Evolutionary conservation across 2,329 filamentous ascomycete genomes (phyloP), one percentile per base, ranked within the genome.

Genomic region (Macrophomina pseudophaseolina): DNA sequence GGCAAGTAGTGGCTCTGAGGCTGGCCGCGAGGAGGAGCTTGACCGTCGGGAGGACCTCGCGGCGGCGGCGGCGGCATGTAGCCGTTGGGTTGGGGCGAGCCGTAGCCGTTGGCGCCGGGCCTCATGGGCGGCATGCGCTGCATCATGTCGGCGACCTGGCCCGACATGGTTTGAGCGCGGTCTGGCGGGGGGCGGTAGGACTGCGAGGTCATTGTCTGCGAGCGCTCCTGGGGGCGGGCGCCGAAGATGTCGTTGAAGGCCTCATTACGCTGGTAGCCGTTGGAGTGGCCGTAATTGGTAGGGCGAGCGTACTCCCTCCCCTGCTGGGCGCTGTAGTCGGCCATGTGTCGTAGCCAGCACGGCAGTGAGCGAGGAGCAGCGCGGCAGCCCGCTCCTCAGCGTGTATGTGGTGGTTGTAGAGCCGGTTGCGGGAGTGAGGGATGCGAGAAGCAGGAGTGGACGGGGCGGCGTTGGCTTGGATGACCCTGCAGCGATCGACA

Each of bases 201-300:
- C 70, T 93, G 90, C 66, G 91, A 93, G 70, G 90, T 95, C 93
- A 98, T 97, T 32, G 94, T 97, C 76, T 97, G 94, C 67, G 94
- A 96, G 78, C 95, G 90, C 67, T 94, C 94, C 53, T 92, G 74
- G 54, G 93, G 93, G 70, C 92, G 93, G 70, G 92, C 89, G 72
- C 94, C 95, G 78, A 98, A 99, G 76, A 98, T 98, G 81, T 94
- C 94, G 71, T 91, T 93, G 80, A 96, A 99, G 71, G 94, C 95
- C 72, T 93, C 92, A 87, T 99, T 94, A 81, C 95, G 91, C 81
- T 95, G 92, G 74, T 80, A 80, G 68, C 84, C 81, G 48, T 85
- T 81, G 63, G 84, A 78, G 75, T 83, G 82, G 68, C 83, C 85
- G 76, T 87, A 84, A 69, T 80, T 79, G 67, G 77, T 76, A 69